Percentiles rank a stretch among this genome's conserved stretches.
phyloP scores from a whole-genome alignment of 768 basidiomycete species.

The Cystobasidium ongulense region DNA sequence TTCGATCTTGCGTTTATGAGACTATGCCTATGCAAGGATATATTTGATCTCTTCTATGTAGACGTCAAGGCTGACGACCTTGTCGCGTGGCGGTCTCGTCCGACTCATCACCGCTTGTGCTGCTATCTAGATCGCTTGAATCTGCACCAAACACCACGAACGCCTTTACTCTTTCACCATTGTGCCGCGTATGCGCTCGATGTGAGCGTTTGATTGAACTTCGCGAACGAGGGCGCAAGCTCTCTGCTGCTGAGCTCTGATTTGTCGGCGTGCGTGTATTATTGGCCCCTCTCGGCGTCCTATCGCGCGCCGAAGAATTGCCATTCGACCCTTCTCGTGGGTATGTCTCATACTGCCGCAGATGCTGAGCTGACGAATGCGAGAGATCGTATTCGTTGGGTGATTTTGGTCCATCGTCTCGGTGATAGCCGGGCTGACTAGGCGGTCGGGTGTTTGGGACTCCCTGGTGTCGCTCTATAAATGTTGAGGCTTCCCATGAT shows the following conservation, averaged over 20 bases:
- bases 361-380: conserved; percentile 3
- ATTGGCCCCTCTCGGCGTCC: background rate
- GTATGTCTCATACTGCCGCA: conserved; percentile 3
- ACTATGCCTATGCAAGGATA: background rate
- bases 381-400: background rate
- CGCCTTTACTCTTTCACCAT: conserved; percentile 16
- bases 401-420: background rate
- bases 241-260: background rate
- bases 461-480: background rate
- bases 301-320: background rate
- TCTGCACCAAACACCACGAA: conserved; percentile 30
- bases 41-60: background rate
- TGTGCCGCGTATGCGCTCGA: background rate
- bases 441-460: background rate
- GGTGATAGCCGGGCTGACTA: background rate
- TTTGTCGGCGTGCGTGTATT: background rate
- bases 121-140: conserved; percentile 26
- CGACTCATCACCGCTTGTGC: conserved; percentile 22
- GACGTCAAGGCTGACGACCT: background rate
- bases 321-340: background rate
- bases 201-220: background rate
- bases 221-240: background rate
- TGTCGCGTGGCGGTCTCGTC: background rate
- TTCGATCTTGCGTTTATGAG: background rate
- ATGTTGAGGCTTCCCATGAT: background rate